Evolutionary conservation across 2,329 filamentous ascomycete species (phyloP), one percentile per base, ranked within the genome.

Genomic region (Talaromyces sp.): DNA sequence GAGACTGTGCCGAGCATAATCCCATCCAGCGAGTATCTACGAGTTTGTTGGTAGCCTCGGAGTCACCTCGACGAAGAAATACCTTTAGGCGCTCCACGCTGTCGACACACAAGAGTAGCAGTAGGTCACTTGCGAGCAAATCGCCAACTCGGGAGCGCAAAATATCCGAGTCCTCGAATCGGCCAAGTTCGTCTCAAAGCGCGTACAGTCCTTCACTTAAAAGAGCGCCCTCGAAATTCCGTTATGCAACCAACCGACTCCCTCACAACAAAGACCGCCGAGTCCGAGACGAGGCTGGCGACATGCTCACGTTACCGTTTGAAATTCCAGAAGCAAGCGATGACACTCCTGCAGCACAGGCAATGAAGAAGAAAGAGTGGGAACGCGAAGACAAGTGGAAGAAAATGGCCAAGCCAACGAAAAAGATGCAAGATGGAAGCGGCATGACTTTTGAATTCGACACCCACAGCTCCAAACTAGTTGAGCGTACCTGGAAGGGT

Each of bases 401-500:
- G 21, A 86, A 82, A 68, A 89, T 89, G 86, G 86, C 85, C 17
- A 80, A 79, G 58, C 71, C 76, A 8, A 78, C 76, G 8, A 73
- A 74, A 56, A 75, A 75, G 61, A 75, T 70, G 61, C 73, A 75
- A 32, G 74, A 80, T 58, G 84, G 85, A 24, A 84, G 84, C 17
- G 85, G 86, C 17, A 87, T 86, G 83, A 78, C 78, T 13, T 88
- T 88, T 64, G 89, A 92, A 58, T 98, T 98, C 71, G 92, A 97
- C 74, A 84, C 85, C 41, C 86, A 83, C 64, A 90, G 89, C 71
- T 82, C 89, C n/a, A 93, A 97, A 73, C 80, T 99, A 50, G 87
- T 96, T 61, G 89, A 93, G 66, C 86, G 95, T 59, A 96, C 92
- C 1, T 99, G 95, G 95, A 99, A 99, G 73, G 95, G 95, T 31